Percentiles rank a stretch among this genome's conserved stretches.
phyloP scores from a whole-genome alignment of 352 stramenopile genomes.

The Globisporangium uncinulatum region DNA sequence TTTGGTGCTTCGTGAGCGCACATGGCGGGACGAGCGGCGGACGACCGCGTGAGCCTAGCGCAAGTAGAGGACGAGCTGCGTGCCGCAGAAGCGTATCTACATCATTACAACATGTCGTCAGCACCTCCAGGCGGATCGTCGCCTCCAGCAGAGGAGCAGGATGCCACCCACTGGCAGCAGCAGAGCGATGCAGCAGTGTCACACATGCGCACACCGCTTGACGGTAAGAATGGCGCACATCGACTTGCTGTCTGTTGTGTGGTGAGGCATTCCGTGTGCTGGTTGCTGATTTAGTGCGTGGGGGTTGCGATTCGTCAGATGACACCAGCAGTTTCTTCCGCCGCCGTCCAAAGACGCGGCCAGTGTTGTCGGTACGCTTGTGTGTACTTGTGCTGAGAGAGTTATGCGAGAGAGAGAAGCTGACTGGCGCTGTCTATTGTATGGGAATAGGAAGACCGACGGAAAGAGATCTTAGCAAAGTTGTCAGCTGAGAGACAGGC shows the following conservation, averaged over 20 bases:
- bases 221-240: not conserved
- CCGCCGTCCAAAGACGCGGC: constrained; percentile 23
- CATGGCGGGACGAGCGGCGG: constrained; percentile 5
- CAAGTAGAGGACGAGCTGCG: constrained; percentile 67
- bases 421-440: not conserved
- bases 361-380: constrained; percentile 28
- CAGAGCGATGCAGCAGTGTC: not conserved
- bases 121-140: not conserved
- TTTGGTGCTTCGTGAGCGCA: not conserved
- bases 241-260: too few species aligned
- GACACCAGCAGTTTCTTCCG: constrained; percentile 15
- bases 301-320: not conserved
- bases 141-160: not conserved
- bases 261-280: not conserved
- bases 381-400: too few species aligned
- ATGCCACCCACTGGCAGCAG: not conserved
- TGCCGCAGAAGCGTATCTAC: constrained; percentile 55
- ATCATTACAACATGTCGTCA: constrained; percentile 4
- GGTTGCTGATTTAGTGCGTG: too few species aligned
- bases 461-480: constrained; percentile 62
- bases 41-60: constrained; percentile 32
- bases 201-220: not conserved
- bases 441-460: constrained; percentile 38
- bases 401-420: too few species aligned
- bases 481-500: constrained; percentile 49